Conservation (phyloP, 1,284 basidiomycete genomes). For the Sphagnurus paluster region DNA sequence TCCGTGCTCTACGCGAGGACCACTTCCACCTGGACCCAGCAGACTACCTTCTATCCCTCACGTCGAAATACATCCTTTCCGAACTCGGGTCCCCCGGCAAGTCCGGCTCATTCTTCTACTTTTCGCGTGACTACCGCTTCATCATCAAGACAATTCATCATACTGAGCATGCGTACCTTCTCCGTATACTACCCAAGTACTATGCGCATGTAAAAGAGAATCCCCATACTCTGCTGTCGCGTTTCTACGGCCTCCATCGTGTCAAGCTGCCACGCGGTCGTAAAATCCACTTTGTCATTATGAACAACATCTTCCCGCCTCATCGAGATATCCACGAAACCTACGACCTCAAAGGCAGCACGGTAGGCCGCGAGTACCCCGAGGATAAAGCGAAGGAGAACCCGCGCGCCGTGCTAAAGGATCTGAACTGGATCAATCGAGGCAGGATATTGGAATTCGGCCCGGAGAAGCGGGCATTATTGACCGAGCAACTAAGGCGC, state of each 20-base stretch:
- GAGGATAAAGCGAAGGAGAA: slow-evolving; percentile 84
- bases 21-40: slow-evolving; percentile 95
- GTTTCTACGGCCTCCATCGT: slow-evolving; percentile 96
- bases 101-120: slow-evolving; percentile 99
- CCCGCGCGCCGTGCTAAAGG: slow-evolving; percentile 88
- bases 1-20: slow-evolving; percentile 92
- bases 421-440: slow-evolving; percentile 94
- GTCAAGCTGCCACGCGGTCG: slow-evolving; percentile 92
- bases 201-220: slow-evolving; percentile 87
- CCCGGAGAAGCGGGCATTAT: slow-evolving; percentile 88
- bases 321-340: slow-evolving; percentile 98
- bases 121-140: slow-evolving; percentile 97
- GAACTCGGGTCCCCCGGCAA: slow-evolving; percentile 99
- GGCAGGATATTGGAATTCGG: slow-evolving; percentile 82
- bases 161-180: slow-evolving; percentile 91
- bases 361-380: slow-evolving; percentile 86
- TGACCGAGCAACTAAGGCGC: slow-evolving; percentile 87
- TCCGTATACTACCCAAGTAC: slow-evolving; percentile 84
- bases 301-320: slow-evolving; percentile 99
- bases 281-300: slow-evolving; percentile 99
- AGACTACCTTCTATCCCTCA: slow-evolving; percentile 95
- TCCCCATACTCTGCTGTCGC: slow-evolving; percentile 92
- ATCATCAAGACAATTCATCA: slow-evolving; percentile 99
- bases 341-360: slow-evolving; percentile 95
- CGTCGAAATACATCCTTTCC: slow-evolving; percentile 96